Base-by-base conservation (phyloP, 2,329 filamentous ascomycete genomes). In the Aspergillus japonicus region DNA sequence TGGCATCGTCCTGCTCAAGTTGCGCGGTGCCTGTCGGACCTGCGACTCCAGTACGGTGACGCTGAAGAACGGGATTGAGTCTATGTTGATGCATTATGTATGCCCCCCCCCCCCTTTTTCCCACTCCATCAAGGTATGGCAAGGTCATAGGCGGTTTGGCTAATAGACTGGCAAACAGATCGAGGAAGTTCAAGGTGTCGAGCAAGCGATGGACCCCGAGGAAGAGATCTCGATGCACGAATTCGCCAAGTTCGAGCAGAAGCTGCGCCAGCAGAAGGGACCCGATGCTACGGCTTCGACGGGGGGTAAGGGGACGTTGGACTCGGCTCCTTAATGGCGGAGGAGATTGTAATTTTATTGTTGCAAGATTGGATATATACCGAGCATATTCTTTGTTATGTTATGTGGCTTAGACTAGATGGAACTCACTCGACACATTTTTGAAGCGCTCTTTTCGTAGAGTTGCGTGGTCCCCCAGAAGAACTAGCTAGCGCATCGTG, bases 31-130 rank as follows among this genome's bases (percentile, higher is more conserved):
- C 21, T 99, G 95, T 77, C 84, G 95, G 66, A 98, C 94, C 21
- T 99, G 95, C 75, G 95, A 98, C 76, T 96, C 91, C 50, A 97
- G 93, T 75, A 98, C 95, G 0, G 93, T 97, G 39, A 99, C 95
- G 31, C 78, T 99, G 66, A 96, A 96, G 83, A 98, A 96, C 74
- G 95, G 95, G 6, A 99, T 99, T 68, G 95, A 99, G 83, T 91
- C 91, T 66, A 98, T 99, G 95, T 77, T 98, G 74, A 97, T 96
- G 91, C 91, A 94, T 76, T 95, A 95, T 76, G 90, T 92, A 77
- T 85, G 89, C 86, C 56, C 56, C 47, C 56, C 49, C 23, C 56
- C 47, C 56, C 49, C 23, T 55, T 54, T 5, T 33, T 55, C 26
- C 50, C 48, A 54, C n/a, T 44, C 56, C 3, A 23, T 23, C 23